Conservation (phyloP, 352 stramenopile species). For the Globisporangium abappressorium region DNA sequence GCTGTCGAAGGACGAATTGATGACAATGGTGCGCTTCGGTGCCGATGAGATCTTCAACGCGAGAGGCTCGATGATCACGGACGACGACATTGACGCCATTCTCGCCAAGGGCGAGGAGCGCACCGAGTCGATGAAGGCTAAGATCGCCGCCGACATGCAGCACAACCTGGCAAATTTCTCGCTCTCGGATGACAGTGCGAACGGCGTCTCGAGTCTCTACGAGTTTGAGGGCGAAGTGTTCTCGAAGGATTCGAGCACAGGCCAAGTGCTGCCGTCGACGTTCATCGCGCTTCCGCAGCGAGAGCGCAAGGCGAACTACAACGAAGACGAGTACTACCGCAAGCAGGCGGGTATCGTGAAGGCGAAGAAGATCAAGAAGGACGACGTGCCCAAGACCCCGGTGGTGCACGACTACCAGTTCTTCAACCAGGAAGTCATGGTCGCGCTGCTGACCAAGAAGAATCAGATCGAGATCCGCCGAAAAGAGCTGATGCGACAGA, state of each 20-base stretch:
- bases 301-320: slow-evolving; percentile 92
- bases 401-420: slow-evolving; percentile 96
- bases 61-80: slow-evolving; percentile 86
- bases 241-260: slow-evolving; percentile 81
- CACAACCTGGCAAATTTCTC: slow-evolving; percentile 97
- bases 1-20: slow-evolving; percentile 96
- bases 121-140: slow-evolving; percentile 86
- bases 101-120: slow-evolving; percentile 88
- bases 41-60: slow-evolving; percentile 89
- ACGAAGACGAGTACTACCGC: slow-evolving; percentile 97
- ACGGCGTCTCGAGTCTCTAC: slow-evolving; percentile 77
- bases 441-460: slow-evolving; percentile 84
- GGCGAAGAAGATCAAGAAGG: slow-evolving; percentile 87
- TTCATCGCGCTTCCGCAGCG: slow-evolving; percentile 86
- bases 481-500: slow-evolving; percentile 76
- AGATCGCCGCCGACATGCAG: slow-evolving; percentile 90
- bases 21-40: slow-evolving; percentile 94
- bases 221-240: slow-evolving; percentile 90
- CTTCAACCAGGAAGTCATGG: slow-evolving; percentile 90
- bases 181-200: slow-evolving; percentile 86
- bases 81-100: slow-evolving; percentile 92
- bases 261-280: slow-evolving; percentile 83
- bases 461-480: slow-evolving; percentile 88
- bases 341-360: slow-evolving; percentile 80
- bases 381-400: slow-evolving; percentile 85